Evolutionary conservation across 2,329 filamentous ascomycete genomes (phyloP).

Genomic region (Domatiomyces globalis): DNA sequence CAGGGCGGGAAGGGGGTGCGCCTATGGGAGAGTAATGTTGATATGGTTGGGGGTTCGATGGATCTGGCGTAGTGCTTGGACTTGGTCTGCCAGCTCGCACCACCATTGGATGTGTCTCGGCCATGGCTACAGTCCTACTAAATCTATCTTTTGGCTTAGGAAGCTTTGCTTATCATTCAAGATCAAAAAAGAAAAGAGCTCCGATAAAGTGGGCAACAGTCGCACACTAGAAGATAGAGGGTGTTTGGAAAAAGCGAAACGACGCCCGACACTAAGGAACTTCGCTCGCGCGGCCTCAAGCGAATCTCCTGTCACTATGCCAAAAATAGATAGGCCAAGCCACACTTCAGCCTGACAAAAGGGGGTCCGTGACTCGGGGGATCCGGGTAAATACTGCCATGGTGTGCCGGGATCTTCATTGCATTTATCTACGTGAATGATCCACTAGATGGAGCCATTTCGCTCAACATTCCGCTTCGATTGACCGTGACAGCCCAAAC

Average conservation of each 20-base stretch:
- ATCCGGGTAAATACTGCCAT: too few species aligned
- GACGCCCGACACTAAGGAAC: not conserved
- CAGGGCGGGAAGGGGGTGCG: conserved; percentile 1
- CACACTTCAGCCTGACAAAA: too few species aligned
- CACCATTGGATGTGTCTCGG: conserved; percentile 7
- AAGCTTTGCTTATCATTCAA: not conserved
- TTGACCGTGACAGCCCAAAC: too few species aligned
- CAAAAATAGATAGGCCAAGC: too few species aligned
- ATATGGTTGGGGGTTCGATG: conserved; percentile 4
- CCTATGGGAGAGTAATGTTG: conserved; percentile 3
- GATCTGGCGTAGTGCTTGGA: conserved; percentile 8
- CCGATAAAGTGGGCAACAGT: not conserved
- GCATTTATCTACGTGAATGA: too few species aligned
- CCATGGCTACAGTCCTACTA: not conserved
- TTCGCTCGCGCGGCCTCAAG: not conserved
- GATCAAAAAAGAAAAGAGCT: not conserved
- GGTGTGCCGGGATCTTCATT: too few species aligned
- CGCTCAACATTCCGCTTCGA: too few species aligned
- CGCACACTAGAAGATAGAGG: too few species aligned
- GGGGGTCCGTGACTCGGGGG: too few species aligned
- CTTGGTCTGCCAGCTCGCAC: conserved; percentile 10
- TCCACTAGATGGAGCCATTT: too few species aligned
- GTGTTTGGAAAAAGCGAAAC: not conserved
- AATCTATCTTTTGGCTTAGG: not conserved
- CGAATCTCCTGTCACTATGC: too few species aligned